A percentile compares a stretch with the other conserved stretches of the same genome.
Conservation (phyloP, 257 asterid genomes). For the Paulownia fortunei region DNA sequence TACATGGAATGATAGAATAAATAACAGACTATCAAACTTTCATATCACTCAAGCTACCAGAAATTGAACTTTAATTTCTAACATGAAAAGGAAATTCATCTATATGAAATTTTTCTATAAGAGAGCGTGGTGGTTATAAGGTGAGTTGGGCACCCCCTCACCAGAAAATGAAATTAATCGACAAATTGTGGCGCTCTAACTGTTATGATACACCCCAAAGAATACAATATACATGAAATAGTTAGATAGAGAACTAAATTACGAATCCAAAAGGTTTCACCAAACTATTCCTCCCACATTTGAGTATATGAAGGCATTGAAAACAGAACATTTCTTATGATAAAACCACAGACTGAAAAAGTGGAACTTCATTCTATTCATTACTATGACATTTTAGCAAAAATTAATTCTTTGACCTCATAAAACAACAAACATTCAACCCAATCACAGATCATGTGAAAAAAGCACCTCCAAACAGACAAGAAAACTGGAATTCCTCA, state of each 20-base stretch:
- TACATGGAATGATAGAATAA: neutral
- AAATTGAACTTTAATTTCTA: neutral
- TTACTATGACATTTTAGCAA: neutral
- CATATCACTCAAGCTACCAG: slow-evolving; percentile 1
- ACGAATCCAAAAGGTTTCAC: neutral
- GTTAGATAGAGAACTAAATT: neutral
- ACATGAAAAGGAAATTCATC: neutral
- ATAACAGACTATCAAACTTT: neutral
- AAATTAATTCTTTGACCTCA: slow-evolving; percentile 1
- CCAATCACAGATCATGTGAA: neutral
- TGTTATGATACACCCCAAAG: neutral
- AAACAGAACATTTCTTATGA: neutral
- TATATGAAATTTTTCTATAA: neutral
- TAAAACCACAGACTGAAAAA: neutral
- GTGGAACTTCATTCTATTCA: neutral
- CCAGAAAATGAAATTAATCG: neutral
- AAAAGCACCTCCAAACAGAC: neutral
- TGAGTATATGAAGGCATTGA: neutral
- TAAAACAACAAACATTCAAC: neutral
- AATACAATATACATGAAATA: neutral
- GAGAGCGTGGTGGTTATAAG: neutral
- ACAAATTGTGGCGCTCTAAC: neutral
- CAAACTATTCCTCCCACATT: neutral
- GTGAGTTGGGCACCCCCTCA: neutral
- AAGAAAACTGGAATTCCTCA: neutral